Evolutionary conservation across 2,329 filamentous ascomycete genomes (phyloP), one percentile per base, ranked within the genome.

Genomic region (Fusarium clavum): DNA sequence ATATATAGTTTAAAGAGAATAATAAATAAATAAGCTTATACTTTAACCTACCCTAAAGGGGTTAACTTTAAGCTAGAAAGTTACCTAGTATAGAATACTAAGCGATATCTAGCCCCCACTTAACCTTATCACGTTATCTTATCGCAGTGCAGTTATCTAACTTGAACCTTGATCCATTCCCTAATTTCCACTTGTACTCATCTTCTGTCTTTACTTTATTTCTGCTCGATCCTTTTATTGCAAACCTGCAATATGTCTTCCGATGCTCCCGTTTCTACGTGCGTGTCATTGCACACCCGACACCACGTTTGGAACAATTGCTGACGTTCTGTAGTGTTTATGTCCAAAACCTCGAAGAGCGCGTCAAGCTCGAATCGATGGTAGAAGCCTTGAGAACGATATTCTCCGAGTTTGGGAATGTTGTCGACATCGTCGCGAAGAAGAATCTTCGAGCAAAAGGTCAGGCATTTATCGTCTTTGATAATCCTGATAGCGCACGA

Each of bases 391-490:
- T 99, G 18, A 83, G 82, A 24, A 89, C 91, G 69, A 86, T 98
- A 76, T 98, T 98, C 82, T 90, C 90, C 69, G 93, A 97, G 80
- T 98, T 96, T 81, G 96, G 96, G 69, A 90, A 85, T 61, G 89
- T 97, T 66, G 82, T 97, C 73, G 94, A 97, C 69, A 88, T 97
- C 54, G 88, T 97, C 64, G 93, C 93, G 46, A 97, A 97, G 84
- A 93, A 89, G 70, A 98, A 97, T 79, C 81, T 98, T 30, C 94
- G 93, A 79, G 93, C 94, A 45, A 98, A 97, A 79, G 96, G 96
- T 14, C 96, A 99, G 82, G 96, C 96, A 1, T 99, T 99, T 78
- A 83, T 99, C 52, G 94, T 98, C 47, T 98, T 94, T 79, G 94
- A 97, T 74, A 87, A 85, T 66, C 84, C 91, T n/a, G 92, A 94